A percentile compares a stretch with the other conserved stretches of the same genome.
phyloP scores from a whole-genome alignment of 2,329 filamentous ascomycete genomes.

The Pseudogymnoascus sp. region DNA sequence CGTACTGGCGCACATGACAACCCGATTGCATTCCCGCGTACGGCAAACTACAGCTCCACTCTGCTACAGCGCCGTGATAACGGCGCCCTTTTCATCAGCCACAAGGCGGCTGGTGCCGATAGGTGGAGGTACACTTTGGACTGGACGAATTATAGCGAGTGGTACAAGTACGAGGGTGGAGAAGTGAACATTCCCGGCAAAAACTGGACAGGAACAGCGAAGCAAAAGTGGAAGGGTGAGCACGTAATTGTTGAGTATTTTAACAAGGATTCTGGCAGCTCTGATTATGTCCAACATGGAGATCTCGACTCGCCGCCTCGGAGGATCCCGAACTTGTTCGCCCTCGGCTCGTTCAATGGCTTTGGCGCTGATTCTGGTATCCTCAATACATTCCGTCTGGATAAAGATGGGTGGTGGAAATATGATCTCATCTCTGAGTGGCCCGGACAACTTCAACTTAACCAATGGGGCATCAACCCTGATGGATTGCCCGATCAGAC shows the following conservation, averaged over 20 bases:
- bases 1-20: conserved; percentile 49
- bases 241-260: conserved; percentile 57
- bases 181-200: conserved; percentile 40
- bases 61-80: conserved; percentile 36
- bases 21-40: conserved; percentile 47
- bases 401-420: conserved; percentile 43
- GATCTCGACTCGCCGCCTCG: conserved; percentile 40
- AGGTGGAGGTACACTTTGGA: conserved; percentile 33
- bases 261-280: conserved; percentile 50
- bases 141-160: conserved; percentile 34
- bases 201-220: conserved; percentile 48
- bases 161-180: conserved; percentile 44
- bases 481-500: conserved; percentile 54
- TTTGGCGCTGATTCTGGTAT: conserved; percentile 56
- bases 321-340: conserved; percentile 54
- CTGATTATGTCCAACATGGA: conserved; percentile 50
- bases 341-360: conserved; percentile 53
- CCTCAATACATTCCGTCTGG: conserved; percentile 42
- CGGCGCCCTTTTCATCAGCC: conserved; percentile 37
- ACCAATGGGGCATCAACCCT: conserved; percentile 57
- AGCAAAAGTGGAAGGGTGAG: conserved; percentile 51
- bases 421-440: conserved; percentile 55
- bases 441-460: conserved; percentile 52
- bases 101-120: conserved; percentile 51
- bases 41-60: conserved; percentile 48